phyloP scores from a whole-genome alignment of 2,329 filamentous ascomycete species.

The Coniella lustricola region DNA sequence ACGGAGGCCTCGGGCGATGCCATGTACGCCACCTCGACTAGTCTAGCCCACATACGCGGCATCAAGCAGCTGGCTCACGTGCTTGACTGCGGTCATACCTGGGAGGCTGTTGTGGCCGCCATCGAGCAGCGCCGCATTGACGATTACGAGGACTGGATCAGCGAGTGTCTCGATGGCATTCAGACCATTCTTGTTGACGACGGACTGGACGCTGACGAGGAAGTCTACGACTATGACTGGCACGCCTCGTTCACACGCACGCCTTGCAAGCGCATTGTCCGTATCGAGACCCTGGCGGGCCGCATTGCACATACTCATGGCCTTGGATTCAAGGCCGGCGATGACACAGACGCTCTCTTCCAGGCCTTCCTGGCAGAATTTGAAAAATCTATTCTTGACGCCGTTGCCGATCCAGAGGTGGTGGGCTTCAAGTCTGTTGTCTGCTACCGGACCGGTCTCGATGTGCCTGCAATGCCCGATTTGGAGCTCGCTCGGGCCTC shows the following conservation, averaged over 20 bases:
- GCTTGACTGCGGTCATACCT: constrained; percentile 58
- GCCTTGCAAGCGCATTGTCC: constrained; percentile 64
- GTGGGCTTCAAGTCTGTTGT: constrained; percentile 79
- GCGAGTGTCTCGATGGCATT: constrained; percentile 62
- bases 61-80: constrained; percentile 59
- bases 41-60: constrained; percentile 64
- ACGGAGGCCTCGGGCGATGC: constrained; percentile 68
- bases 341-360: constrained; percentile 33
- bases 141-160: constrained; percentile 49
- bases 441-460: constrained; percentile 71
- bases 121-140: constrained; percentile 34
- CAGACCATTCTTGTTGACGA: constrained; percentile 75
- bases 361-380: constrained; percentile 43
- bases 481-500: constrained; percentile 33
- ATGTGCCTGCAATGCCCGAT: constrained; percentile 42
- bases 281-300: constrained; percentile 67
- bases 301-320: constrained; percentile 46
- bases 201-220: constrained; percentile 51
- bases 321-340: constrained; percentile 27
- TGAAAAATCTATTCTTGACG: constrained; percentile 43
- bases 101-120: constrained; percentile 43
- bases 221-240: constrained; percentile 54
- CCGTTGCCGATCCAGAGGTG: constrained; percentile 59
- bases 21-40: constrained; percentile 52
- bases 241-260: constrained; percentile 59